phyloP scores from a whole-genome alignment of 23 red algal species.

The Pyropia haitanensis region DNA sequence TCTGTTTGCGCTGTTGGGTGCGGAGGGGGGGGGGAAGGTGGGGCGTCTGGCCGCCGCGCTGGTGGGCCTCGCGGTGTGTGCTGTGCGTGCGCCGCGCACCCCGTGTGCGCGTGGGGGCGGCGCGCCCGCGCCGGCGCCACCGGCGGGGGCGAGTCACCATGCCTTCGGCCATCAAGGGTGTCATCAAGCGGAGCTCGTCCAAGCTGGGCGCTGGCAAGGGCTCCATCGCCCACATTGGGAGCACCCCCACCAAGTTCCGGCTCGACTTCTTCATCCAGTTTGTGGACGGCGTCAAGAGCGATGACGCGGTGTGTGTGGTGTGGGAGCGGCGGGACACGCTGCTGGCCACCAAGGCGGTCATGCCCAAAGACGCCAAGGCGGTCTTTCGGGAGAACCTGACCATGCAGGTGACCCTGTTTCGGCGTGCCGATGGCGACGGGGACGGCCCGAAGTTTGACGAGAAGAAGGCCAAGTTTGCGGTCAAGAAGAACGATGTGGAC shows the following conservation, averaged over 20 bases:
- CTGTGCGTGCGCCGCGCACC: too few relatives aligned
- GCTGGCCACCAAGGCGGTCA: slow-evolving; percentile 12
- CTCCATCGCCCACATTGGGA: slow-evolving; percentile 52
- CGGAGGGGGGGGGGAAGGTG: too few relatives aligned
- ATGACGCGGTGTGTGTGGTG: slow-evolving; percentile 30
- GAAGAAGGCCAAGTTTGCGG: slow-evolving; percentile 50
- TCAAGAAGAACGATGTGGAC: slow-evolving; percentile 24
- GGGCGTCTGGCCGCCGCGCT: too few relatives aligned
- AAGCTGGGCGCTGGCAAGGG: slow-evolving; percentile 16
- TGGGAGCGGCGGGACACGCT: slow-evolving; percentile 40
- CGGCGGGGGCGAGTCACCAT: slow-evolving; percentile 7
- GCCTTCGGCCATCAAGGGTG: slow-evolving; percentile 19
- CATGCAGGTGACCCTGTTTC: slow-evolving; percentile 47
- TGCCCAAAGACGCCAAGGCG: slow-evolving; percentile 30
- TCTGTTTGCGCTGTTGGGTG: too few relatives aligned
- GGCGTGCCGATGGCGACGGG: slow-evolving; percentile 7
- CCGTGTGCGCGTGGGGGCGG: too few relatives aligned
- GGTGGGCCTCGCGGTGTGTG: too few relatives aligned
- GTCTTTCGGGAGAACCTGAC: slow-evolving; percentile 35
- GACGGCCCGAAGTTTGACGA: slow-evolving; percentile 54
- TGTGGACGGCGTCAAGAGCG: slow-evolving; percentile 29
- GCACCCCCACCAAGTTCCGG: slow-evolving; percentile 36
- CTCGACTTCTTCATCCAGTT: slow-evolving; percentile 49
- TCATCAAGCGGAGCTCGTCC: slow-evolving; percentile 27
- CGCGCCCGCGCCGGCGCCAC: too few relatives aligned